Base-by-base conservation (phyloP, 2,329 filamentous ascomycete species). In the Talaromyces atroroseus region DNA sequence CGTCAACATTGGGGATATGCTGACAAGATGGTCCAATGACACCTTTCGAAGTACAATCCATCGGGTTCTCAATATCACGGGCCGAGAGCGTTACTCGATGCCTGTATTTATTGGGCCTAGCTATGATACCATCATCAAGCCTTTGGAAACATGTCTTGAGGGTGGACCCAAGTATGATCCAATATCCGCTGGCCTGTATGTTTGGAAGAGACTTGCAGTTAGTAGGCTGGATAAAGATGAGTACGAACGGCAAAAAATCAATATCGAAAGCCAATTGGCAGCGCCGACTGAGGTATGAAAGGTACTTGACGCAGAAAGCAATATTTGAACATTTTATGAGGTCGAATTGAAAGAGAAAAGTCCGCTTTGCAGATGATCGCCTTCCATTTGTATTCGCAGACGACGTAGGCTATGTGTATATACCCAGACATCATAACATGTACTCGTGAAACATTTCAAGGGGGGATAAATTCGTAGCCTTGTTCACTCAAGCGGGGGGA, bases 21-120 rank as follows among this genome's bases (percentile, higher is more conserved):
- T 10, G 54, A 60, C 36, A 38, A 58, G 29, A 52, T 71, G 51
- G 69, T 71, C 66, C 66, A 68, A 68, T 60, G 68, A 34, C 70
- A 52, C 42, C 11, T 53, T 57, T 34, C 49, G 50, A 29, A 53
- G 49, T 24, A 57, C 55, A 20, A 49, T 57, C 6, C 55, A 57
- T 23, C 55, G 55, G 24, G 55, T 57, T 3, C 34, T 57, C 3
- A 57, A 57, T 24, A 52, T 56, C 40, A 56, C 54, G 21, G 48
- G 48, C 16, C 54, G 29, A 32, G 54, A 56, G 47, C 40, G 54
- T 14, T 56, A 52, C 38, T 56, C 54, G 1, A 21, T 56, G 18
- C 54, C 54, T 7, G 40, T 56, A 1, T 56, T 56, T n/a, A 56
- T 56, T 5, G 54, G 54, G 3, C 54, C 54, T 4, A 56, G 40